Base-by-base conservation (phyloP, 148 eudicot species). In the Rhododendron molle region DNA sequence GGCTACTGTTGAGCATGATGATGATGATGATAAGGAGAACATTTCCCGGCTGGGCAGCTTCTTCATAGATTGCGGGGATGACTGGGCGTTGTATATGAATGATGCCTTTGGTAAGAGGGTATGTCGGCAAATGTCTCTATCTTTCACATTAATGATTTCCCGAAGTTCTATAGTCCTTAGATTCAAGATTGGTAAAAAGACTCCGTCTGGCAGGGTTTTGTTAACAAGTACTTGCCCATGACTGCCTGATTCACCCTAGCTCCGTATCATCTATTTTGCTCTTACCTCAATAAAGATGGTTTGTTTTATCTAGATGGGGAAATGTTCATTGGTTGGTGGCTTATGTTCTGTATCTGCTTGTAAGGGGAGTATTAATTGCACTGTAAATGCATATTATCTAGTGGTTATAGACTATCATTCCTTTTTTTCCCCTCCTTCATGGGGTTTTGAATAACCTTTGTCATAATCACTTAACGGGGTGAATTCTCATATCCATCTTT, bases 41-140 rank as follows among this genome's bases (percentile, higher is more conserved):
- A 79, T 83, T 86, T 87, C 91, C 69, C 89, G 77, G 56, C 82
- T 82, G 44, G 83, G 88, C 78, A 88, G 89, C 82, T 93, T 94
- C 81, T 96, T 87, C 85, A 87, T 95, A 78, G 99, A 95, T 76
- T 94, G 94, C 87, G 99, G 93, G 73, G 97, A 95, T 82, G 95
- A 96, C 82, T 93, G 99, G 95, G 89, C 88, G n/a, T 82, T 96
- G 71, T 94, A 95, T 89, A 87, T 93, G 81, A 91, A 91, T 86
- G 82, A 86, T 82, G 86, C 87, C 80, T 89, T 90, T 81, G 91
- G 92, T 26, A 94, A 90, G 89, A 46, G 87, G 99, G 99, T 94
- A 91, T 43, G 88, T 87, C 52, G 20, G 23, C 21, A 36, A 83
- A 60, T 56, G 8, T 36, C 32, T 82, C 54, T 36, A 10, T 56